phyloP scores from a whole-genome alignment of 192 early-diverging fungal species.

The Pecoramyces ruminantium region DNA sequence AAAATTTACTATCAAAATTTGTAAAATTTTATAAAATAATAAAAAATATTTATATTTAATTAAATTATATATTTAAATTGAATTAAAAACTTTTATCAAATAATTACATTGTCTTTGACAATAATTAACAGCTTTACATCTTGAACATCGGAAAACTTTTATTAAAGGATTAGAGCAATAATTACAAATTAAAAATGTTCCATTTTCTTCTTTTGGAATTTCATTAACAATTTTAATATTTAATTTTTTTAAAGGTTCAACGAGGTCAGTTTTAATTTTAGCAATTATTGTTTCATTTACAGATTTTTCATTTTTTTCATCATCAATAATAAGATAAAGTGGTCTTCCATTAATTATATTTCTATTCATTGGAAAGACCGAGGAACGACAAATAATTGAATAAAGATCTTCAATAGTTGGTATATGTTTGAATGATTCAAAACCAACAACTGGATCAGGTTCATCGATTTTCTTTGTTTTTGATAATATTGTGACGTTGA shows the following conservation, averaged over 20 bases:
- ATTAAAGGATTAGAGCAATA: not conserved
- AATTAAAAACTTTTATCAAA: no score
- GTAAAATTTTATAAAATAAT: no score
- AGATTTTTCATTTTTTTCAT: not conserved
- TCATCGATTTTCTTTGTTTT: not conserved
- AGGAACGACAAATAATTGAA: not conserved
- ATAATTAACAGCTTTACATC: not conserved
- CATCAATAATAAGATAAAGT: not conserved
- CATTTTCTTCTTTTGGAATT: not conserved
- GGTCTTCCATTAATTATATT: not conserved
- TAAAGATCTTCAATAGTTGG: not conserved
- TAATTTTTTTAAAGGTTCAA: not conserved
- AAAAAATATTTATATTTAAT: no score
- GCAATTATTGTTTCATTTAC: not conserved
- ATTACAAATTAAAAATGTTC: not conserved
- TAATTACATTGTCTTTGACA: not conserved
- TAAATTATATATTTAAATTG: no score
- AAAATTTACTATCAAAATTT: no score
- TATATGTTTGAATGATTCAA: not conserved
- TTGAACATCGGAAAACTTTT: not conserved
- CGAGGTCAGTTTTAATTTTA: not conserved
- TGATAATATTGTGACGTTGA: not conserved
- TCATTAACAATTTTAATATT: not conserved
- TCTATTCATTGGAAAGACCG: not conserved
- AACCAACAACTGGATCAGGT: not conserved